Evolutionary conservation across 176 grass and related monocot genomes (phyloP).

Genomic region (Olyra latifolia): DNA sequence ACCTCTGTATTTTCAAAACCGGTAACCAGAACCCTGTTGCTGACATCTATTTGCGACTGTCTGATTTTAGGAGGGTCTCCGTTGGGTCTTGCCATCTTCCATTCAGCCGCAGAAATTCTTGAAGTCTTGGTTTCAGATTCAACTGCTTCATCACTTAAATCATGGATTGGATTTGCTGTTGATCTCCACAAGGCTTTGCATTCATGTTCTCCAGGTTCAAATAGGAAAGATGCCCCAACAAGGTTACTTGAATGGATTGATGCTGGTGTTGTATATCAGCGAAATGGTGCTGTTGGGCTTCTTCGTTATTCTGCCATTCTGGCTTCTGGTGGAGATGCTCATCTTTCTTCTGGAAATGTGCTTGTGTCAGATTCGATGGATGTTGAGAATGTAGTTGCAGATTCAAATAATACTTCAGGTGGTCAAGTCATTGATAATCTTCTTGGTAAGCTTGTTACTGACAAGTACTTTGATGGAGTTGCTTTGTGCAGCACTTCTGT

Average conservation of each 20-base stretch:
- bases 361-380: constrained; percentile 96
- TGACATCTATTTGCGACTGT: constrained; percentile 21
- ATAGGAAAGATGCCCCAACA: constrained; percentile 89
- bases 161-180: constrained; percentile 89
- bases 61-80: constrained; percentile 64
- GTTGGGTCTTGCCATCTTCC: constrained; percentile 89
- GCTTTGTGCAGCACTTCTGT: constrained; percentile 73
- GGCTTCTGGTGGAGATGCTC: constrained; percentile 92
- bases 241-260: constrained; percentile 97
- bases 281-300: constrained; percentile 82
- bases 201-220: constrained; percentile 89
- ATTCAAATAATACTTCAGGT: constrained; percentile 74
- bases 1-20: no score
- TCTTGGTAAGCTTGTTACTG: constrained; percentile 78
- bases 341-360: constrained; percentile 84
- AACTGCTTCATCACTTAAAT: constrained; percentile 77
- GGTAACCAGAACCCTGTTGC: background rate
- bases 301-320: constrained; percentile 92
- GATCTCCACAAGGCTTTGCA: constrained; percentile 95
- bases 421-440: constrained; percentile 88
- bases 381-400: constrained; percentile 83
- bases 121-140: constrained; percentile 96
- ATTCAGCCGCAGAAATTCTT: constrained; percentile 90
- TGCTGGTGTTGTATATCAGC: constrained; percentile 95
- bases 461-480: constrained; percentile 93